Conservation (phyloP, 805 yeast species). For the Kuraishia floccosa region DNA sequence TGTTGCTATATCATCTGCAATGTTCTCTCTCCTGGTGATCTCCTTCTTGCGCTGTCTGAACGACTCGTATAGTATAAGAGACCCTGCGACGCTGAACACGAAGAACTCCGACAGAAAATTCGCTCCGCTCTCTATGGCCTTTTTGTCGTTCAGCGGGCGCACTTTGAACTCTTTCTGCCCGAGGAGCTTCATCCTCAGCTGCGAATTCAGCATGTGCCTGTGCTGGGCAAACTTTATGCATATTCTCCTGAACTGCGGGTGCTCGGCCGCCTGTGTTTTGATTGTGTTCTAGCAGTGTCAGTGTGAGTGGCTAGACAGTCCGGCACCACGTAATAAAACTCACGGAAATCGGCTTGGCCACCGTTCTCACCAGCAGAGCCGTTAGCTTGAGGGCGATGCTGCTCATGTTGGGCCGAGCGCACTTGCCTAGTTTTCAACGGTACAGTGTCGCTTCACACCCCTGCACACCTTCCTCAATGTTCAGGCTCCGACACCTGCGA, state of each 20-base stretch:
- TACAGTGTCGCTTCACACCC: no score
- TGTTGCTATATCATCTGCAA: conserved; percentile 61
- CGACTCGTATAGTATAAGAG: conserved; percentile 61
- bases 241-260: conserved; percentile 43
- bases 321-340: no score
- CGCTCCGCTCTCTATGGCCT: conserved; percentile 78
- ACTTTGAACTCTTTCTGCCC: conserved; percentile 44
- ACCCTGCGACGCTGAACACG: conserved; percentile 73
- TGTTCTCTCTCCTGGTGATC: conserved; percentile 43
- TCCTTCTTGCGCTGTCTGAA: conserved; percentile 59
- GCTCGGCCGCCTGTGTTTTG: conserved; percentile 67
- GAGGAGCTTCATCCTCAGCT: conserved; percentile 45
- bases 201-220: conserved; percentile 54
- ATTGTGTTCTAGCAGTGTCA: conserved; percentile 32
- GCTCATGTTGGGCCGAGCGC: conserved; percentile 36
- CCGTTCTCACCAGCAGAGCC: conserved; percentile 58
- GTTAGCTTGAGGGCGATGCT: conserved; percentile 66
- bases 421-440: no score
- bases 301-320: background rate
- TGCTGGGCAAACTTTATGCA: conserved; percentile 68
- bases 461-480: no score
- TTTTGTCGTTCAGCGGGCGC: conserved; percentile 71
- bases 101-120: conserved; percentile 66
- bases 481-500: no score
- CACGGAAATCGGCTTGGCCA: conserved; percentile 70